Conservation (phyloP, 2,329 filamentous ascomycete genomes). For the Trichoderma gracile region DNA sequence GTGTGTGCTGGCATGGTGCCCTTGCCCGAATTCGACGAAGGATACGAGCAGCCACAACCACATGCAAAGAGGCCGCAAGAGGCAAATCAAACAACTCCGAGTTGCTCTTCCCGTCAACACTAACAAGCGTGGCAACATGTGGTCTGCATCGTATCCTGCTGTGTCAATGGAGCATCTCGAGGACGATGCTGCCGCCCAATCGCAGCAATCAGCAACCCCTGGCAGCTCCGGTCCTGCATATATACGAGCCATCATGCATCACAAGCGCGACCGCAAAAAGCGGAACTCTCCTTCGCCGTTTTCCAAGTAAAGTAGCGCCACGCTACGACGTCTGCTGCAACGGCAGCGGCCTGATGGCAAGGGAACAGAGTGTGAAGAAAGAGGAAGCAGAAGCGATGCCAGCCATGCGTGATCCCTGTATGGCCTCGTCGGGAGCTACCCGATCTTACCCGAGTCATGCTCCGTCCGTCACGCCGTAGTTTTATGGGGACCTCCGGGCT, state of each 20-base stretch:
- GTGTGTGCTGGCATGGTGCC: conserved; percentile 22
- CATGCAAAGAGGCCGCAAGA: neutral
- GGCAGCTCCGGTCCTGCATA: conserved; percentile 13
- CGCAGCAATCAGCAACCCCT: conserved; percentile 2
- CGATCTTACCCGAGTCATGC: conserved; percentile 19
- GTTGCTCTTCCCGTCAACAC: neutral
- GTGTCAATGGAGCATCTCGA: neutral
- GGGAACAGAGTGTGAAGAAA: neutral
- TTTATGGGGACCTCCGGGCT: conserved; percentile 10
- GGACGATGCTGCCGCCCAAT: neutral
- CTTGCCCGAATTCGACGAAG: conserved; percentile 5
- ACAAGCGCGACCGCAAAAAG: conserved; percentile 23
- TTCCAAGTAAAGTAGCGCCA: conserved; percentile 5
- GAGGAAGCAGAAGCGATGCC: conserved; percentile 1
- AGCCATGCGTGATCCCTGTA: conserved; percentile 10
- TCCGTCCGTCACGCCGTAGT: conserved; percentile 15
- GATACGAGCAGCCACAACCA: conserved; percentile 13
- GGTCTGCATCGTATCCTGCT: neutral
- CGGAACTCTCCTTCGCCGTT: neutral
- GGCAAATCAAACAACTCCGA: neutral
- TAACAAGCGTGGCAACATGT: neutral
- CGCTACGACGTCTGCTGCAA: neutral
- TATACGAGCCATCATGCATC: conserved; percentile 22
- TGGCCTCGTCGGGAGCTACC: conserved; percentile 19
- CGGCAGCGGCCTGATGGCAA: conserved; percentile 3